Percentiles rank a stretch among this genome's conserved stretches.
These are phyloP conservation scores for Scleromitrula shiraiana DNA, from an alignment of 2,329 filamentous ascomycete species.

Conservation along the genomic window DNA sequence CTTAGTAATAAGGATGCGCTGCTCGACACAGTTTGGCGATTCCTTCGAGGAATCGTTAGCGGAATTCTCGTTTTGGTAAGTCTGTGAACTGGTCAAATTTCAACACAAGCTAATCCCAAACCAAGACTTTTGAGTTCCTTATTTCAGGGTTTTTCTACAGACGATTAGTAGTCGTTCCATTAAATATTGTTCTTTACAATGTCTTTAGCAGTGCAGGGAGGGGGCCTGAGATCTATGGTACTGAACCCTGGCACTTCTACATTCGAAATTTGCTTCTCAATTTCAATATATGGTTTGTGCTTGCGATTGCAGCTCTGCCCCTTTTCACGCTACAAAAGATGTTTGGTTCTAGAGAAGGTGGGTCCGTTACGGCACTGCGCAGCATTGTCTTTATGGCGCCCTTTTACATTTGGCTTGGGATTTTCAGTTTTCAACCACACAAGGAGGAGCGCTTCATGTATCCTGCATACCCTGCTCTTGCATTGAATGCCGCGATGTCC, in stretches of 20 bases:
- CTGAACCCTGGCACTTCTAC: conserved; percentile 96
- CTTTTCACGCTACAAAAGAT: conserved; percentile 67
- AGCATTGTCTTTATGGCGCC: conserved; percentile 72
- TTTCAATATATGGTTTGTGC: conserved; percentile 88
- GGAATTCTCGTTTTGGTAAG: conserved; percentile 27
- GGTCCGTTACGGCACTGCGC: conserved; percentile 63
- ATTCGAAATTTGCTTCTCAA: conserved; percentile 84
- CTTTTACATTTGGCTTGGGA: conserved; percentile 89
- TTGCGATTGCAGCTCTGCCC: conserved; percentile 68
- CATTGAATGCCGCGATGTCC: conserved; percentile 78
- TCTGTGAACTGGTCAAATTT: neutral
- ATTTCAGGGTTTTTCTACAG: conserved; percentile 83
- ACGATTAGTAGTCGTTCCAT: conserved; percentile 66
- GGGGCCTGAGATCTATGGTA: conserved; percentile 89
- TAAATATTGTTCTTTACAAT: conserved; percentile 95
- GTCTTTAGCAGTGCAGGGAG: conserved; percentile 70
- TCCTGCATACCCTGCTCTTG: conserved; percentile 83
- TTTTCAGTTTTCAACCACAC: conserved; percentile 89
- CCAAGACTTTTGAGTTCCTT: conserved; percentile 56
- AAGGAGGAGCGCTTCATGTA: conserved; percentile 99
- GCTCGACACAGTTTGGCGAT: conserved; percentile 49
- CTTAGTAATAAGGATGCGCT: conserved; percentile 51
- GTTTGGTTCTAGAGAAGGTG: conserved; percentile 44
- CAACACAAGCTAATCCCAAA: conserved; percentile 23
- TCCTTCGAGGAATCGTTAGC: conserved; percentile 56